Base-by-base conservation (phyloP, 495 filamentous ascomycete species). In the Hypoxylon intermedium region DNA sequence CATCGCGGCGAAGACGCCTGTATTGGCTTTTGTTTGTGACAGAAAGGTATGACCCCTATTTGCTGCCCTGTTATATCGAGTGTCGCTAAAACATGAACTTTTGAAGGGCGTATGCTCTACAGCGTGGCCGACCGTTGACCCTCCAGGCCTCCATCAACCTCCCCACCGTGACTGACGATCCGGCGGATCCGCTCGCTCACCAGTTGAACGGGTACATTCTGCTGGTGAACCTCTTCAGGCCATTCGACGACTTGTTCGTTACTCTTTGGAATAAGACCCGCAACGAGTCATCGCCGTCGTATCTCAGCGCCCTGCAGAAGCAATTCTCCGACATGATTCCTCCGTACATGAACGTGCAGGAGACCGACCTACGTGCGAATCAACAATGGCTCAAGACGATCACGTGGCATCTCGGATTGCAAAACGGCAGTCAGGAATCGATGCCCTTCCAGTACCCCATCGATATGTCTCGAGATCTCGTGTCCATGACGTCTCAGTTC, bases 361-460 rank as follows among this genome's bases (percentile, higher is more conserved):
- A 93, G 51, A 79, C 84, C 13, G 90, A 95, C 65, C 75, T 92
- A 6, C 79, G 84, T 6, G 78, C 85, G 6, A 90, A 88, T 28
- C 89, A 93, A 71, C 85, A 90, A 67, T 95, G 91, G 91, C 81
- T 93, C n/a, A 86, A 89, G 60, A 89, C 88, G 20, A 87, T 88
- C 66, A 81, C 89, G 1, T 94, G 91, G 91, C 87, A 91, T 54
- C 69, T 93, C 40, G 75, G 67, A 47, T 73, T 71, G 70, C 80
- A 77, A 48, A 81, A 75, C 50, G 77, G 80, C 47, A 57, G 64
- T 34, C 70, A 75, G 23, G 82, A 92, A 71, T 75, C 81, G 45
- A 76, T 92, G 75, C 85, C 81, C 2, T 87, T 92, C 60, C 79
- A 82, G 30, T 91, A 86, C 62, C 87, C 89, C 0, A 81, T 92